Percentiles rank a stretch among this genome's conserved stretches.
These are phyloP conservation scores for Verticillium tricorpus DNA, from an alignment of 2,329 filamentous ascomycete genomes.

Conservation along the genomic window DNA sequence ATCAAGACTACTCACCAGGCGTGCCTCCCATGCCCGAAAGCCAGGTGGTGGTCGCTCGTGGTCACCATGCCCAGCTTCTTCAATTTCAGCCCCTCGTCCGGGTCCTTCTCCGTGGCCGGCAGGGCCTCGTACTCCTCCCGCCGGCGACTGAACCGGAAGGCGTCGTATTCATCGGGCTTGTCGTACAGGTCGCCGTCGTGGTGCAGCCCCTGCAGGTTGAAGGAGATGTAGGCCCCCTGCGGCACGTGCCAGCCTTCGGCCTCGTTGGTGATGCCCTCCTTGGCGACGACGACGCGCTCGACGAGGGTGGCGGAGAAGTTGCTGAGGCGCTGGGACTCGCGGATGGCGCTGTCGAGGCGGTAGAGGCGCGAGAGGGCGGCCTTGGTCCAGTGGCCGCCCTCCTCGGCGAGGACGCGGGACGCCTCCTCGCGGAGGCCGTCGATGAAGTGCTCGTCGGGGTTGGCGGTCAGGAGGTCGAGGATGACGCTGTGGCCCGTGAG, in stretches of 20 bases:
- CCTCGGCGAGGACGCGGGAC: conserved; percentile 22
- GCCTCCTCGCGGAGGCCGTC: conserved; percentile 40
- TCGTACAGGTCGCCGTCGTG: conserved; percentile 40
- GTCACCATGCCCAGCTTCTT: conserved; percentile 48
- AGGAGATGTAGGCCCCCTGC: conserved; percentile 34
- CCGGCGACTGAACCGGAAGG: conserved; percentile 41
- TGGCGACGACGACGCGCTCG: conserved; percentile 39
- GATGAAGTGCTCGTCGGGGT: conserved; percentile 27
- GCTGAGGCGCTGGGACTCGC: conserved; percentile 46
- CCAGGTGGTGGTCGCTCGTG: conserved; percentile 44
- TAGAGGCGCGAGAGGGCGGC: conserved; percentile 34
- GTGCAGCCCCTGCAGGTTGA: conserved; percentile 40
- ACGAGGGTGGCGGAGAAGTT: conserved; percentile 41
- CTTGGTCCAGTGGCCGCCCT: conserved; percentile 42
- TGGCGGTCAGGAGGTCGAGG: conserved; percentile 39
- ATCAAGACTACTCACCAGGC: conserved; percentile 31
- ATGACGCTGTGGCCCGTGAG: conserved; percentile 43
- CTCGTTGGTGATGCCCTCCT: conserved; percentile 28
- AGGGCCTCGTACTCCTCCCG: conserved; percentile 32
- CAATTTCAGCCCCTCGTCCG: conserved; percentile 24
- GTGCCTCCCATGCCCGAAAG: conserved; percentile 55
- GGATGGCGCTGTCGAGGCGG: conserved; percentile 46
- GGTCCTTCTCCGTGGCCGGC: conserved; percentile 19
- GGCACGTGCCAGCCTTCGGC: conserved; percentile 41
- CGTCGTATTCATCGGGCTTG: conserved; percentile 38